phyloP scores from a whole-genome alignment of 2,329 filamentous ascomycete species.

The Fusarium sp. region DNA sequence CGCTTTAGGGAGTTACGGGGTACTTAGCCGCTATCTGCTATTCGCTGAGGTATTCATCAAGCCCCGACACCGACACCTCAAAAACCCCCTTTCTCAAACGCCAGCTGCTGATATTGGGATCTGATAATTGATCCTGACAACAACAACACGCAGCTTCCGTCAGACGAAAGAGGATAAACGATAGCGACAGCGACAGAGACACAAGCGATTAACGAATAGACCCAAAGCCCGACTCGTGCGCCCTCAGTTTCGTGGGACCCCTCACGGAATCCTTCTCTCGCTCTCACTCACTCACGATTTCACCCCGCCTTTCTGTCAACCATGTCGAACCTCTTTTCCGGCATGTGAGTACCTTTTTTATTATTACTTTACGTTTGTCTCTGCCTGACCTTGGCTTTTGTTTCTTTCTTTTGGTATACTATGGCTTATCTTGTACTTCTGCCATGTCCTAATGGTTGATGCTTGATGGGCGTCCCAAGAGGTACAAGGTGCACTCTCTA shows the following conservation, averaged over 20 bases:
- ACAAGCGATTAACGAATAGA: not conserved
- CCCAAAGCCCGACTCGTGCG: conserved; percentile 10
- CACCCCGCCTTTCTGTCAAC: conserved; percentile 51
- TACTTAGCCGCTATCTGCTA: conserved; percentile 44
- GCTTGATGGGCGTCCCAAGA: conserved; percentile 1
- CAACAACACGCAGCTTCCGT: conserved; percentile 17
- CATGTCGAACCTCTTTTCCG: conserved; percentile 75
- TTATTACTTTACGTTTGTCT: not conserved
- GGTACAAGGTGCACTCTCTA: not conserved
- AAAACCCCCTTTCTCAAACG: conserved; percentile 51
- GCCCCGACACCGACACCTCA: conserved; percentile 47
- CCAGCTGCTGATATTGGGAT: conserved; percentile 38
- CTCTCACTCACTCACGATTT: conserved; percentile 44
- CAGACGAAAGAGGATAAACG: conserved; percentile 10
- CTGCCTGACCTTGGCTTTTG: not conserved
- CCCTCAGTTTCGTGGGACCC: conserved; percentile 16
- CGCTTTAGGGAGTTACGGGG: conserved; percentile 44
- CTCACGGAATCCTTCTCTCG: conserved; percentile 38
- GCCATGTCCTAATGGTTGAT: conserved; percentile 8
- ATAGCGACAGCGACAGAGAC: not conserved
- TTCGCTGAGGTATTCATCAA: conserved; percentile 13
- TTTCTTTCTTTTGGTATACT: not conserved
- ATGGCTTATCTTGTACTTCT: conserved; percentile 3
- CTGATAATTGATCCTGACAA: conserved; percentile 43
- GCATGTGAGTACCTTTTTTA: conserved; percentile 67